phyloP scores from a whole-genome alignment of 2,329 filamentous ascomycete species.

The Triangularia setosa region DNA sequence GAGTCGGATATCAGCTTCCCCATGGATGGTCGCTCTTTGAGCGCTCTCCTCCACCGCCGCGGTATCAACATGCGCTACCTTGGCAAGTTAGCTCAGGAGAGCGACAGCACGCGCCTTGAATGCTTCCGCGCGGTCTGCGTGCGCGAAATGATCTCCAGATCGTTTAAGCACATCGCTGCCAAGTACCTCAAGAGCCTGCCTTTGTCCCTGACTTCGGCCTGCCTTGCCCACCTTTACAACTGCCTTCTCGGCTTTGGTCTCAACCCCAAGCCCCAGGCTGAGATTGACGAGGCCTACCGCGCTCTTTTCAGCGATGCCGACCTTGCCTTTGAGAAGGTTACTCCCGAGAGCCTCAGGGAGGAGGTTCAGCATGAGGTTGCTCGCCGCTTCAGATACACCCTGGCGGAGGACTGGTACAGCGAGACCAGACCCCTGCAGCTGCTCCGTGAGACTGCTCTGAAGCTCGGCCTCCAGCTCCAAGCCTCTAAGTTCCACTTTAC shows the following conservation, averaged over 20 bases:
- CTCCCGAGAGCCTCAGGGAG: conserved; percentile 64
- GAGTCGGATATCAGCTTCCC: conserved; percentile 95
- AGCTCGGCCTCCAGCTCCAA: conserved; percentile 83
- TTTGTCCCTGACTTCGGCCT: conserved; percentile 72
- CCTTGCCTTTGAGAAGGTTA: conserved; percentile 74
- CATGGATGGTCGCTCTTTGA: conserved; percentile 94
- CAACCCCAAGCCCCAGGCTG: conserved; percentile 73
- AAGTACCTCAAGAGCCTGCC: conserved; percentile 76
- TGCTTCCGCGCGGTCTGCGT: conserved; percentile 73
- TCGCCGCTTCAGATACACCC: conserved; percentile 71
- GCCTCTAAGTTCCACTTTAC: conserved; percentile 70
- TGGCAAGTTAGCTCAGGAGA: conserved; percentile 72
- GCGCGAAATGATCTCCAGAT: conserved; percentile 92
- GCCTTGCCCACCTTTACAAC: conserved; percentile 84
- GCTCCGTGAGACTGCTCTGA: conserved; percentile 82
- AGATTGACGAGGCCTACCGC: conserved; percentile 71
- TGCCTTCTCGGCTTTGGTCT: conserved; percentile 77
- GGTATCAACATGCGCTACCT: conserved; percentile 96
- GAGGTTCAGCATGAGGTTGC: conserved; percentile 69
- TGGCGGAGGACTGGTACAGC: conserved; percentile 65
- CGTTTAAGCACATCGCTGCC: conserved; percentile 89
- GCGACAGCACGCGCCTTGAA: conserved; percentile 66
- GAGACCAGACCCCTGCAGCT: conserved; percentile 73
- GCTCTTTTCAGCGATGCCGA: conserved; percentile 77
- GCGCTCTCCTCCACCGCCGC: conserved; percentile 85